phyloP scores from a whole-genome alignment of 495 filamentous ascomycete species.

The Tuber microsphaerosporum region DNA sequence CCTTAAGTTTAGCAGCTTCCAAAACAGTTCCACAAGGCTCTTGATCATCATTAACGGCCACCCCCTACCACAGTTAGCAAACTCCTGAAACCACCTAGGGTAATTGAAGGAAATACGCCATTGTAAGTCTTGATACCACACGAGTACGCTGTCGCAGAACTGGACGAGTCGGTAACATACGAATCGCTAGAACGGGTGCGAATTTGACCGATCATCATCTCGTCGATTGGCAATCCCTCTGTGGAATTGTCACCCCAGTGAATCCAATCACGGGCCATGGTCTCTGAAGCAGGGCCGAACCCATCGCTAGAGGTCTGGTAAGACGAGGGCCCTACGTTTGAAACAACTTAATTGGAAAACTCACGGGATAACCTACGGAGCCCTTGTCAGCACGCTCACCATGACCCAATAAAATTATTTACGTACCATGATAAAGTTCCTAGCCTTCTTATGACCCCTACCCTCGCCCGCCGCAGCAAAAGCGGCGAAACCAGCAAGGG shows the following conservation, averaged over 20 bases:
- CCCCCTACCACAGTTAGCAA: conserved; percentile 8
- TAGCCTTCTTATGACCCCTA: conserved; percentile 18
- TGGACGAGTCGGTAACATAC: conserved; percentile 43
- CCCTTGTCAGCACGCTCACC: not conserved
- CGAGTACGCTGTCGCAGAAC: conserved; percentile 42
- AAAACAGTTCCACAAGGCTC: conserved; percentile 41
- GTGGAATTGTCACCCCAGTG: conserved; percentile 41
- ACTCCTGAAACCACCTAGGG: not conserved
- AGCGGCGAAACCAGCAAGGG: conserved; percentile 21
- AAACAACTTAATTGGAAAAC: conserved; percentile 3
- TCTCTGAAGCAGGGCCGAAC: conserved; percentile 41
- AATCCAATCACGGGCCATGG: conserved; percentile 40
- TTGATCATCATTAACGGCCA: conserved; percentile 35
- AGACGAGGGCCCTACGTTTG: not conserved
- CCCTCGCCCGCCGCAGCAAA: conserved; percentile 17
- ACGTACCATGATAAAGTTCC: conserved; percentile 41
- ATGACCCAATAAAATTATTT: not conserved
- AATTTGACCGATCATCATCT: conserved; percentile 41
- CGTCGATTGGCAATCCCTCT: conserved; percentile 38
- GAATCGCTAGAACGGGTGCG: conserved; percentile 40
- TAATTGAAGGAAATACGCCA: conserved; percentile 14
- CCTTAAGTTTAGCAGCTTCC: conserved; percentile 41
- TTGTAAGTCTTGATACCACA: conserved; percentile 43
- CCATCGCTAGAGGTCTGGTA: conserved; percentile 32
- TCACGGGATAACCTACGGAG: conserved; percentile 33